Base-by-base conservation (phyloP, 164 flowering plant genomes). In the Magnolia kwangsiensis region DNA sequence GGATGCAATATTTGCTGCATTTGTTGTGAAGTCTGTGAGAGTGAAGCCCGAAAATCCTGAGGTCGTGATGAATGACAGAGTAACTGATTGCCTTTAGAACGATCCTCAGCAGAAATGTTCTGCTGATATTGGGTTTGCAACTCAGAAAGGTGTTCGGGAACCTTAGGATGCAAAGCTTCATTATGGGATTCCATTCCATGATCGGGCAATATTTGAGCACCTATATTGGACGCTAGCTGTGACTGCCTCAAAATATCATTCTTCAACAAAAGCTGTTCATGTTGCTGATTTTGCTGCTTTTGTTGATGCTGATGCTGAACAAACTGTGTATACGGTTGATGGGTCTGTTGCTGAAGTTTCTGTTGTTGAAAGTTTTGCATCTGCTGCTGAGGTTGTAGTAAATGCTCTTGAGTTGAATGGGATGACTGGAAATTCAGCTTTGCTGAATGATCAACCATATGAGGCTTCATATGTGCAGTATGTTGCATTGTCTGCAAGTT, bases 71-170 rank as follows among this genome's bases (percentile, higher is more conserved):
- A 83, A 76, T 80, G 78, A 71, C 86, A 59, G 20, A 80, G 78
- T 76, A 77, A 74, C 75, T 84, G 89, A 74, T 80, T 75, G 79
- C 78, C 82, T 75, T 82, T 80, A 21, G 85, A 61, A 78, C 24
- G 79, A 75, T 83, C 87, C 68, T 80, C 93, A 76, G 82, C 50
- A 50, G 82, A 75, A 71, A 3, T 75, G n/a, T 80, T 89, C 73
- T 84, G 90, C 80, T 84, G 90, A 72, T 86, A 89, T 65, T 92
- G 95, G 71, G 83, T 84, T 77, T 90, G 92, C 63, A 86, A 63
- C 74, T 89, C 92, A 75, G 97, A 49, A 72, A 86, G 81, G 27
- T 88, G 89, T 63, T 88, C 92, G 50, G 90, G 63, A 71, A 78
- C 79, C 72, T 87, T 92, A 21, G 89, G 77, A 14, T 81, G 88